These are phyloP conservation scores for Drechslera avenae DNA, from an alignment of 2,329 filamentous ascomycete genomes.

Conservation along the genomic window DNA sequence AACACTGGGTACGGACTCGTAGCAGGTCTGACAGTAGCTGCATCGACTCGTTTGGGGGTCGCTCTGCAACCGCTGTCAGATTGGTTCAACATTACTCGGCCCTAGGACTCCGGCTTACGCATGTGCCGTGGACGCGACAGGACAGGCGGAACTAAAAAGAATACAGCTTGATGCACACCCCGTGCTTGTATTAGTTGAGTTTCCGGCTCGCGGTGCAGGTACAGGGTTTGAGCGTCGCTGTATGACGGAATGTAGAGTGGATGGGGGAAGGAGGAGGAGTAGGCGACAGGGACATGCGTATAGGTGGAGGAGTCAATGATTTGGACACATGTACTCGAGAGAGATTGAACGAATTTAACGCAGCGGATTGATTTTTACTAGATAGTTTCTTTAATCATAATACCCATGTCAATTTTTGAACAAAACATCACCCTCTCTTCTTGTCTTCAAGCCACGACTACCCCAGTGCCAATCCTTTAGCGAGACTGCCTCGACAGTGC, in stretches of 20 bases:
- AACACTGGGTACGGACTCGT: slow-evolving; percentile 44
- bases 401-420: too few relatives aligned
- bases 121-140: slow-evolving; percentile 26
- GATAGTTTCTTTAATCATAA: too few relatives aligned
- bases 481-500: too few relatives aligned
- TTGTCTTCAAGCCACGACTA: too few relatives aligned
- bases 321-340: too few relatives aligned
- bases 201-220: slow-evolving; percentile 27
- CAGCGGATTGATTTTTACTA: too few relatives aligned
- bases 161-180: slow-evolving; percentile 46
- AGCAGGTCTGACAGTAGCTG: slow-evolving; percentile 40
- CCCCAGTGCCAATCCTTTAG: too few relatives aligned
- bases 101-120: slow-evolving; percentile 47
- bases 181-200: slow-evolving; percentile 26
- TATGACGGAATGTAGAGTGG: slow-evolving; percentile 18
- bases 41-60: too few relatives aligned
- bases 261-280: slow-evolving; percentile 1
- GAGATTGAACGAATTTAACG: too few relatives aligned
- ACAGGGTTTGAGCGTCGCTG: slow-evolving; percentile 47
- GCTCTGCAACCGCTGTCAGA: slow-evolving; percentile 24
- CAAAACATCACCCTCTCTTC: too few relatives aligned
- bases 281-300: slow-evolving; percentile 24
- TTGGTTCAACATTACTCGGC: slow-evolving; percentile 47
- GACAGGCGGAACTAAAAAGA: slow-evolving; percentile 9
- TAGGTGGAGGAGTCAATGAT: slow-evolving; percentile 40